Percentiles rank a stretch among this genome's conserved stretches.
Evolutionary conservation across 1,139 yeast species (phyloP).

Genomic region (Pichia sp.): DNA sequence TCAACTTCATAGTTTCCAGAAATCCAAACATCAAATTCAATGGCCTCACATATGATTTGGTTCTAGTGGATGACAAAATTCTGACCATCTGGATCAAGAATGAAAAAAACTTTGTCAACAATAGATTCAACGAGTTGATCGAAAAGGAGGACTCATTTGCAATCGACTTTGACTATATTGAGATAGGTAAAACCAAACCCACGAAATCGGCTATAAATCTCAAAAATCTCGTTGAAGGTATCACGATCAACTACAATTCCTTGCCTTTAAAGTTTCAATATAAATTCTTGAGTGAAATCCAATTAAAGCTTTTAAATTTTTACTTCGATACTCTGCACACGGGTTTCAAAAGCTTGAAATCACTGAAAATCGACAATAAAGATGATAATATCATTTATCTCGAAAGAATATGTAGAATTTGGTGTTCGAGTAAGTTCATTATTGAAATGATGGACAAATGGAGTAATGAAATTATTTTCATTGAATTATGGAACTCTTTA

Average conservation of each 20-base stretch:
- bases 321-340: slow-evolving; percentile 46
- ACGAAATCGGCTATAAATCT: slow-evolving; percentile 60
- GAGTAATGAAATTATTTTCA: slow-evolving; percentile 57
- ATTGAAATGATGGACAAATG: slow-evolving; percentile 47
- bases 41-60: slow-evolving; percentile 49
- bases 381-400: slow-evolving; percentile 33
- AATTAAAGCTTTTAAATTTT: slow-evolving; percentile 51
- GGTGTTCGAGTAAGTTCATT: slow-evolving; percentile 52
- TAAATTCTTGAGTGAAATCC: slow-evolving; percentile 62
- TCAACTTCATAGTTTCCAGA: slow-evolving; percentile 32
- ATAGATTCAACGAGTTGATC: slow-evolving; percentile 53
- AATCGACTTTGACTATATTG: slow-evolving; percentile 56
- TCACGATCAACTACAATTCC: slow-evolving; percentile 55
- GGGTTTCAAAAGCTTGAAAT: slow-evolving; percentile 40
- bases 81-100: slow-evolving; percentile 59
- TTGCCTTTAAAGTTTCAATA: slow-evolving; percentile 56
- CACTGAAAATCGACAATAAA: slow-evolving; percentile 22
- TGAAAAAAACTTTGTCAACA: slow-evolving; percentile 51
- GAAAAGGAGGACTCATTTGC: slow-evolving; percentile 43
- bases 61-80: slow-evolving; percentile 33
- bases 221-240: slow-evolving; percentile 54
- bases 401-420: slow-evolving; percentile 47
- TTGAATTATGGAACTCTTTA: slow-evolving; percentile 46
- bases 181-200: slow-evolving; percentile 41
- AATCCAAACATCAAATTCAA: slow-evolving; percentile 32